Conservation (phyloP, 495 filamentous ascomycete species). For the Hapsidospora chrysogenum region DNA sequence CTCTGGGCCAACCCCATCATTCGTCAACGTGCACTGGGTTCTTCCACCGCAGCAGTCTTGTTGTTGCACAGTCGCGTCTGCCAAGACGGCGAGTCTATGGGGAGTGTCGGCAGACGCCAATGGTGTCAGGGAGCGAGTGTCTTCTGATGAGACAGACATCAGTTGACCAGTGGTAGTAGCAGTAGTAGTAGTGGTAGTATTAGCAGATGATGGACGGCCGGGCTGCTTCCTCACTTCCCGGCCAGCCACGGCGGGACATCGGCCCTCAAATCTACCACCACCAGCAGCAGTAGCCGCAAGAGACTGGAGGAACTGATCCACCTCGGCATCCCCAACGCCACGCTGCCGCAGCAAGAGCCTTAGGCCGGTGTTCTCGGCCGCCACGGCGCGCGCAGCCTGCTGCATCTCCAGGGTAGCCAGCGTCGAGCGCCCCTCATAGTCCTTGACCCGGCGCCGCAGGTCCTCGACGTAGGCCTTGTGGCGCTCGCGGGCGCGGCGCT, state of each 20-base stretch:
- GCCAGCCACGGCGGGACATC: background rate
- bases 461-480: constrained; percentile 44
- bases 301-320: constrained; percentile 6
- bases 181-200: no score
- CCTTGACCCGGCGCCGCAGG: constrained; percentile 34
- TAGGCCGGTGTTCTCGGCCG: constrained; percentile 32
- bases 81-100: constrained; percentile 1
- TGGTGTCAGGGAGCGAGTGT: no score
- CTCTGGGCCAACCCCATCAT: background rate
- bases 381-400: constrained; percentile 30
- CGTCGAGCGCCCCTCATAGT: constrained; percentile 30
- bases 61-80: constrained; percentile 1
- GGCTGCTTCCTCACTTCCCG: background rate
- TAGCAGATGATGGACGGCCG: background rate
- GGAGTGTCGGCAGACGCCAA: no score
- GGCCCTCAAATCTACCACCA: constrained; percentile 2
- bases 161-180: no score
- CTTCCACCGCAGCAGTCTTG: background rate
- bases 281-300: no score
- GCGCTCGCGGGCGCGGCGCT: constrained; percentile 48
- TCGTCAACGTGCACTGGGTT: no score
- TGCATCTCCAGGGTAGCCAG: constrained; percentile 37
- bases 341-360: constrained; percentile 20
- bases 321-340: constrained; percentile 6
- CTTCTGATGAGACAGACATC: no score